Evolutionary conservation across 345 rosid genomes (phyloP).

Genomic region (Triadica sebifera): DNA sequence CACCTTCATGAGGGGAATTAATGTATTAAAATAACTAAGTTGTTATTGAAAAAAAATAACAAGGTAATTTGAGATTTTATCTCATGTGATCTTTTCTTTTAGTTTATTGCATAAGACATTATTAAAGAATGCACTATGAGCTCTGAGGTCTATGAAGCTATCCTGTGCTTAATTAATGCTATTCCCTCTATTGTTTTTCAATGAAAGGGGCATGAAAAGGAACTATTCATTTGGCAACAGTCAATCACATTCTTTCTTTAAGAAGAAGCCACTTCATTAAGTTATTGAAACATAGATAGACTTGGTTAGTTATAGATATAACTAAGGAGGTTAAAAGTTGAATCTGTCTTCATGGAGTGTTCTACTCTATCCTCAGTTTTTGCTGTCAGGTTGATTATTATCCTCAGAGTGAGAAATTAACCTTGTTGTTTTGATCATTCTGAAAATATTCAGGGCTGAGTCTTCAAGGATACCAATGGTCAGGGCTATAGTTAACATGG

Average conservation of each 20-base stretch:
- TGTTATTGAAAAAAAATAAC: too few relatives aligned
- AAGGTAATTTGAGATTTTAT: too few relatives aligned
- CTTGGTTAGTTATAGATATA: neutral
- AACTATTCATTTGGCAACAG: neutral
- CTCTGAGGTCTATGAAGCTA: neutral
- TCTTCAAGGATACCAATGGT: slow-evolving; percentile 46
- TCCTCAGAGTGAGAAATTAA: neutral
- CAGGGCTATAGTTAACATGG: slow-evolving; percentile 48
- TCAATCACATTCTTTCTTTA: neutral
- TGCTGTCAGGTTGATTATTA: neutral
- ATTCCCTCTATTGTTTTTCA: neutral
- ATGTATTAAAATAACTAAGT: too few relatives aligned
- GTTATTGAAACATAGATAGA: neutral
- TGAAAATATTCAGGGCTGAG: slow-evolving; percentile 47
- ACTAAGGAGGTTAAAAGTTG: neutral
- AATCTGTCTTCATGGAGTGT: neutral
- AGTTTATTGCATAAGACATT: neutral
- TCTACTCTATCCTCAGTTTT: neutral
- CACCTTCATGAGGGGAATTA: neutral
- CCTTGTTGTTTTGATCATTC: slow-evolving; percentile 13
- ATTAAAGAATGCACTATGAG: neutral
- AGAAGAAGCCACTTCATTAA: neutral
- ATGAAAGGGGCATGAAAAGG: neutral
- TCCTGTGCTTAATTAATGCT: neutral
- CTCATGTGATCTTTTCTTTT: too few relatives aligned